A percentile compares a stretch with the other conserved stretches of the same genome.
phyloP scores from a whole-genome alignment of 1,139 yeast genomes.

The Entelexis sorbosivorans region DNA sequence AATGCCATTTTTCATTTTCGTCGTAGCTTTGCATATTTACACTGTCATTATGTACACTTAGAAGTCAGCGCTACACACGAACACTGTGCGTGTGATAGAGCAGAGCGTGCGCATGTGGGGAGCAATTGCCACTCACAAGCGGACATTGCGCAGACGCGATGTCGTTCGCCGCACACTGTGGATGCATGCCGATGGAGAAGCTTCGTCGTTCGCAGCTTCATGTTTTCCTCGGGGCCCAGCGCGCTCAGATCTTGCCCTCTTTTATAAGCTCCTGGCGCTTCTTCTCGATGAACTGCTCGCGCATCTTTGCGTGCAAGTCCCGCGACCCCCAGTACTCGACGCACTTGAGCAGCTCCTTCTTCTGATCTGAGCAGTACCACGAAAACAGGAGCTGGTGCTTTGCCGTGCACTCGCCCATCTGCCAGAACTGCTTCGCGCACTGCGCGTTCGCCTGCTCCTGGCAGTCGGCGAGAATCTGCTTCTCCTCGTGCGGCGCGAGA shows the following conservation, averaged over 20 bases:
- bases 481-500: slow-evolving; percentile 76
- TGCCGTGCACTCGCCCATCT: slow-evolving; percentile 46
- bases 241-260: slow-evolving; percentile 17
- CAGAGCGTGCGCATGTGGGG: too few relatives aligned
- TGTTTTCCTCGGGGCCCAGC: too few relatives aligned
- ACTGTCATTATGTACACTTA: too few relatives aligned
- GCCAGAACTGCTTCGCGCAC: slow-evolving; percentile 57
- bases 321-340: slow-evolving; percentile 55
- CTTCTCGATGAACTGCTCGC: slow-evolving; percentile 37
- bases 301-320: slow-evolving; percentile 54
- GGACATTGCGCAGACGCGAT: too few relatives aligned
- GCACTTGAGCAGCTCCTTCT: slow-evolving; percentile 61
- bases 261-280: slow-evolving; percentile 18
- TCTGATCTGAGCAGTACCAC: slow-evolving; percentile 46
- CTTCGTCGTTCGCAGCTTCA: too few relatives aligned
- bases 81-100: too few relatives aligned
- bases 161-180: too few relatives aligned
- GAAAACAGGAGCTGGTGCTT: slow-evolving; percentile 44
- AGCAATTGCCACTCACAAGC: too few relatives aligned
- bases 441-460: slow-evolving; percentile 58
- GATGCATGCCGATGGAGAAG: too few relatives aligned
- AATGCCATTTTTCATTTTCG: too few relatives aligned
- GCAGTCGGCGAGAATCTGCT: slow-evolving; percentile 66
- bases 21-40: too few relatives aligned
- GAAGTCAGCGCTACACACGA: too few relatives aligned